Evolutionary conservation across 2,329 filamentous ascomycete genomes (phyloP).

Genomic region (Talaromyces albobiverticillius): DNA sequence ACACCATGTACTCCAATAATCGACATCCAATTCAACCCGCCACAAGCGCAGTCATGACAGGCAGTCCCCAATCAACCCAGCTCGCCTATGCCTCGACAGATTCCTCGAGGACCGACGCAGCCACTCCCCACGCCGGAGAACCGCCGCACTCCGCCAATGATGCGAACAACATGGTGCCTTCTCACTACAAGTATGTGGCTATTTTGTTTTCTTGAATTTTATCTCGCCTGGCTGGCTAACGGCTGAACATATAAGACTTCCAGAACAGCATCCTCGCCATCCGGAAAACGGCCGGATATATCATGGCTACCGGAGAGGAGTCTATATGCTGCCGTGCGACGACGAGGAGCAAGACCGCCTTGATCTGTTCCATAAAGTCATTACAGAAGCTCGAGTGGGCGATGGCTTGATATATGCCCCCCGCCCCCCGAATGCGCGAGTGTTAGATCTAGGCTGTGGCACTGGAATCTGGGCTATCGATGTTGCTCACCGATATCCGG

Average conservation of each 20-base stretch:
- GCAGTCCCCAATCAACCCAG: conserved; percentile 9
- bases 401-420: conserved; percentile 44
- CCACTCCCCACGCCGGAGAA: background rate
- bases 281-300: conserved; percentile 70
- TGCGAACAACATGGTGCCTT: conserved; percentile 1
- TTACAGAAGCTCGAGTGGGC: conserved; percentile 59
- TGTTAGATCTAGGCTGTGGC: conserved; percentile 72
- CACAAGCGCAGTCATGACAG: conserved; percentile 3
- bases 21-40: conserved; percentile 5
- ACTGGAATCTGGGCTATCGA: conserved; percentile 91
- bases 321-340: conserved; percentile 76
- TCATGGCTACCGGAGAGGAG: conserved; percentile 63
- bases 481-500: conserved; percentile 66
- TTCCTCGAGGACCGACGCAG: background rate
- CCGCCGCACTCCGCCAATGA: background rate
- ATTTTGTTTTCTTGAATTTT: background rate
- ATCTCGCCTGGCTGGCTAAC: background rate
- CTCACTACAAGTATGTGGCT: conserved; percentile 14
- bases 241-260: too few relatives aligned
- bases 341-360: conserved; percentile 73
- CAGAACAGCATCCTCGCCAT: conserved; percentile 41
- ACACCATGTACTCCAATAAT: conserved; percentile 15
- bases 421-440: conserved; percentile 43
- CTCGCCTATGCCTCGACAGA: conserved; percentile 11
- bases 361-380: conserved; percentile 78